Evolutionary conservation across 2,329 filamentous ascomycete genomes (phyloP), one percentile per base, ranked within the genome.

Genomic region (Microsporum canis): DNA sequence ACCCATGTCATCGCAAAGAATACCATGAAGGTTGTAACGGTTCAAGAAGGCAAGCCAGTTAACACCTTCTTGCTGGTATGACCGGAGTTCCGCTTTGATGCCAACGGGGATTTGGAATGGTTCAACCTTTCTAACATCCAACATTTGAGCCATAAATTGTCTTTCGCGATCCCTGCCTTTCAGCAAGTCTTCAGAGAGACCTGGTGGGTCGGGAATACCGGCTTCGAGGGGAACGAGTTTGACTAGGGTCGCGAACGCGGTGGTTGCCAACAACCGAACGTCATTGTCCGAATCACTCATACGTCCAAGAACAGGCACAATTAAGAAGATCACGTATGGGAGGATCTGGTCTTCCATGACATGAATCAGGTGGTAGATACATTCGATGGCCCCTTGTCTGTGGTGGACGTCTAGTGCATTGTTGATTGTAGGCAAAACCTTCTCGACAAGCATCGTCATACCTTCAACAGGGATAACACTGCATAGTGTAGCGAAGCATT

Each of bases 231-330:
- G 94, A 59, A 99, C 94, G 57, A 99, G 84, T 76, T 99, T 99
- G 66, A 99, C 94, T 5, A 99, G 79, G 0, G 94, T 97, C 1
- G 94, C 94, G 71, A 99, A 99, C 1, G 94, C 95, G 0, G 94
- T 99, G 0, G 94, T 99, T 3, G 94, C 91, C 60, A 99, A 88
- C 5, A 97, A 82, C 60, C 94, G 87, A 60, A 99, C 88, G 71
- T 97, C 94, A 65, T 95, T 92, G 71, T 99, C 92, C 0, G 92
- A 95, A 72, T 99, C 94, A 71, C 94, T 97, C 94, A 99, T 99
- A 51, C 94, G 87, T 60, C 94, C 94, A 58, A 99, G 82, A 3
- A 99, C 94, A 12, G 94, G 94, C 10, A 97, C 95, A 62, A 99
- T 95, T 66, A 99, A 84, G 84, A 99, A 99, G 69, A 99, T 96